Evolutionary conservation across 2,329 filamentous ascomycete species (phyloP).

Genomic region (Colletotrichum shisoi): DNA sequence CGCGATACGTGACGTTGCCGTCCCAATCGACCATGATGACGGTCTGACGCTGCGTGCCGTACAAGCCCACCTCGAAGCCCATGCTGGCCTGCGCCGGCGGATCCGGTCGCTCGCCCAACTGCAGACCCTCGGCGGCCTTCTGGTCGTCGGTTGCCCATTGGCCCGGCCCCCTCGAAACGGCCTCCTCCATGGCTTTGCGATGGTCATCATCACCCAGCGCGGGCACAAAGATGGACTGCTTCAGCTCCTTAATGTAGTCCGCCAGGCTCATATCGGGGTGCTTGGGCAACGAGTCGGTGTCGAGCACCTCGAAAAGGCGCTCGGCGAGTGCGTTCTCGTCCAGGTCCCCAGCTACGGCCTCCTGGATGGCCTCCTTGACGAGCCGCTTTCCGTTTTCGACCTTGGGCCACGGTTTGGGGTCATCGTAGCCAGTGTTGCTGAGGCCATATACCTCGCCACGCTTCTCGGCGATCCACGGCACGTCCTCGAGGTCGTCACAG

Average conservation of each 20-base stretch:
- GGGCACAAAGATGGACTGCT: conserved; percentile 69
- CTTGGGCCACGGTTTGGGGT: conserved; percentile 67
- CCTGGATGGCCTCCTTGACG: conserved; percentile 54
- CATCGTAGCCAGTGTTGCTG: conserved; percentile 68
- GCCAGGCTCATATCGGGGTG: conserved; percentile 56
- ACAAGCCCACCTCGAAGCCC: conserved; percentile 66
- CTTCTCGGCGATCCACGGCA: conserved; percentile 65
- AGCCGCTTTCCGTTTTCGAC: conserved; percentile 61
- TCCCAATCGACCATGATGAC: conserved; percentile 69
- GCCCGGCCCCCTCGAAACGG: conserved; percentile 50
- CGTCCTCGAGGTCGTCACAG: conserved; percentile 59
- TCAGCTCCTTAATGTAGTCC: conserved; percentile 62
- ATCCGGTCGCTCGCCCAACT: conserved; percentile 46
- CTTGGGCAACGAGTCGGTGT: conserved; percentile 63
- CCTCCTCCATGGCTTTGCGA: conserved; percentile 55
- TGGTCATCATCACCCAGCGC: conserved; percentile 61
- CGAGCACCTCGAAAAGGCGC: conserved; percentile 62
- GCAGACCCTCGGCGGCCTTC: conserved; percentile 47
- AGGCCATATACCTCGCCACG: conserved; percentile 64
- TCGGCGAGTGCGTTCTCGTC: conserved; percentile 60
- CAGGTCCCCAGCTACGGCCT: conserved; percentile 49
- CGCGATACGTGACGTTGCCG: conserved; percentile 66
- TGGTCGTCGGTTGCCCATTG: conserved; percentile 53
- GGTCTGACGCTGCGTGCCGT: conserved; percentile 72
- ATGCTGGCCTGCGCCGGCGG: conserved; percentile 39